A percentile compares a stretch with the other conserved stretches of the same genome.
Evolutionary conservation across 2,329 filamentous ascomycete genomes (phyloP).

Genomic region (Chaetomium globosum): DNA sequence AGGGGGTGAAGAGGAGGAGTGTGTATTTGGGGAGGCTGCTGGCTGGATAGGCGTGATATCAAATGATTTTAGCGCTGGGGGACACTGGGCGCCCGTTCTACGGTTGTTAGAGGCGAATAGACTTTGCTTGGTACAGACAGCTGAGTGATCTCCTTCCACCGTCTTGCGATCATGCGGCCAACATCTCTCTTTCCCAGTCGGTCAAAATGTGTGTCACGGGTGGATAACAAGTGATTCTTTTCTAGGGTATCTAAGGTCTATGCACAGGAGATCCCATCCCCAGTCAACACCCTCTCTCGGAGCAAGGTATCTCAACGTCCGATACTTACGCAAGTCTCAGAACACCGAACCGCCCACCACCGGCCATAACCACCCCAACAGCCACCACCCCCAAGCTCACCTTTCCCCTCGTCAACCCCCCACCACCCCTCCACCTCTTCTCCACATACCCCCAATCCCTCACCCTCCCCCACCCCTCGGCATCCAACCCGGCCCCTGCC

Average conservation of each 20-base stretch:
- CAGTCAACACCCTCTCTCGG: neutral
- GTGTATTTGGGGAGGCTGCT: neutral
- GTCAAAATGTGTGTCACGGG: neutral
- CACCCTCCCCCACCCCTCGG: constrained; percentile 41
- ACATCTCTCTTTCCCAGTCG: too few species aligned
- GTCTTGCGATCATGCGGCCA: neutral
- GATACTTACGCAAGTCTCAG: too few species aligned
- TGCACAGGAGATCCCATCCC: too few species aligned
- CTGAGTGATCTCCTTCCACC: neutral
- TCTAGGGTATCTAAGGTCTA: too few species aligned
- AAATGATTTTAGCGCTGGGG: neutral
- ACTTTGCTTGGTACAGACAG: constrained; percentile 1
- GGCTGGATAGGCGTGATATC: neutral
- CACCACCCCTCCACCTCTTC: constrained; percentile 7
- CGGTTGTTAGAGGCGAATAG: constrained; percentile 5
- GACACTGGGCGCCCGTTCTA: neutral
- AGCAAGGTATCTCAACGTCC: neutral
- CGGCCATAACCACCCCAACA: neutral
- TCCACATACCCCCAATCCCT: constrained; percentile 46
- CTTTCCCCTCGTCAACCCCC: neutral
- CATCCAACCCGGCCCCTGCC: constrained; percentile 45
- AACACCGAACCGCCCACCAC: neutral
- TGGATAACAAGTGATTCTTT: neutral
- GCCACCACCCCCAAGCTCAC: neutral
- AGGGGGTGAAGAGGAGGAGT: constrained; percentile 33